phyloP scores from a whole-genome alignment of 2,329 filamentous ascomycete genomes.

The Massarina eburnea region DNA sequence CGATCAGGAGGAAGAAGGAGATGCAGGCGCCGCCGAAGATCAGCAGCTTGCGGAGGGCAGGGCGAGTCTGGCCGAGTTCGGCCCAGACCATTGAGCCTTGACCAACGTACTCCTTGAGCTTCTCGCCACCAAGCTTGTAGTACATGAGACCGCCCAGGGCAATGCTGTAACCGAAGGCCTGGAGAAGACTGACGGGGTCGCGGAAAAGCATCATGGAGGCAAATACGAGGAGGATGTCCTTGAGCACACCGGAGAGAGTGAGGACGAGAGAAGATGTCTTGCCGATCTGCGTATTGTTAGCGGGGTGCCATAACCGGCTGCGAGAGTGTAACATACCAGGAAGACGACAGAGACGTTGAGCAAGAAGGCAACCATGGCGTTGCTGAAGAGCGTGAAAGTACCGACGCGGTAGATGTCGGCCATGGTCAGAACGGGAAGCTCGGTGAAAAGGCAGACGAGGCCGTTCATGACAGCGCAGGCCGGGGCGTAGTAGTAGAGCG shows the following conservation, averaged over 20 bases:
- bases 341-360: conserved; percentile 86
- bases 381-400: conserved; percentile 69
- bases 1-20: conserved; percentile 70
- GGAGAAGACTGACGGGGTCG: conserved; percentile 71
- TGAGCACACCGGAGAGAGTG: conserved; percentile 83
- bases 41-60: conserved; percentile 75
- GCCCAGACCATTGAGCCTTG: conserved; percentile 78
- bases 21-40: conserved; percentile 66
- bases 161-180: conserved; percentile 83
- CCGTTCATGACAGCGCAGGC: conserved; percentile 83
- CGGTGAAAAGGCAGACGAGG: conserved; percentile 70
- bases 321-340: conserved; percentile 60
- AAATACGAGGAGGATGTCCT: conserved; percentile 80
- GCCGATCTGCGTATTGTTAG: conserved; percentile 64
- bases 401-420: conserved; percentile 74
- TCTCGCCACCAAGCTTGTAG: conserved; percentile 83
- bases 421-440: conserved; percentile 70
- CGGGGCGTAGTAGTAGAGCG: conserved; percentile 86
- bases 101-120: conserved; percentile 75
- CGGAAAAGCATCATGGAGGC: conserved; percentile 82
- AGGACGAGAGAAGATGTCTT: conserved; percentile 85
- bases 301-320: not conserved
- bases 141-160: conserved; percentile 77
- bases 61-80: conserved; percentile 78
- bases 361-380: conserved; percentile 76